Evolutionary conservation across 2,329 filamentous ascomycete genomes (phyloP), one percentile per base, ranked within the genome.

Genomic region (Bipolaris cookei): DNA sequence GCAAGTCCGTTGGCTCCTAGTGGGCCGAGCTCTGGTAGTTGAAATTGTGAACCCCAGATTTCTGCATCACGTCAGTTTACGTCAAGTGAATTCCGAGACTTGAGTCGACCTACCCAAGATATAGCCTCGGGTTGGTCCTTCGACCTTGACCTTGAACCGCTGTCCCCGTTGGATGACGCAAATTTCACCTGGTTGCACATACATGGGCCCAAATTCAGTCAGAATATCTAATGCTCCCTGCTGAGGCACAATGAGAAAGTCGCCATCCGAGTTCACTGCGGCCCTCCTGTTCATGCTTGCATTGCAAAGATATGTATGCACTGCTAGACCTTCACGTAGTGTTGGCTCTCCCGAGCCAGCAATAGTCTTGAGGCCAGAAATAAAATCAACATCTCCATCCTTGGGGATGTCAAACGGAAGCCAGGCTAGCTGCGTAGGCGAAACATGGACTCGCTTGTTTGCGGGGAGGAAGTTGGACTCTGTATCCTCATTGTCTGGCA

Each of bases 101-200:
- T 1, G 14, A 47, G 2, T 4, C 8, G 11, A 37, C 61, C 23
- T 49, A 72, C 69, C 90, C 21, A 91, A 82, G 50, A 90, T 90
- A 68, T 92, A 93, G 8, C 90, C 90, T 45, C 89, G 79, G 0
- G 85, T 86, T 3, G 85, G 85, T 1, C 85, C 85, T 2, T 82
- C 79, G 0, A 92, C 81, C n/a, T 79, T 81, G 8, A 94, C 89
- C 44, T 88, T 87, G 78, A 91, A 92, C 21, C 89, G 84, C 65
- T 92, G 81, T 25, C 90, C 90, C 38, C 90, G 82, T 1, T 90
- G 90, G 49, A 94, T 88, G 1, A 94, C 87, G 62, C 83, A 86
- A 43, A 94, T 91, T 75, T 94, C 90, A 74, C 89, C 88, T 1
- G 90, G 90, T 51, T 90, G 84, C n/a, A 93, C 86, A 41, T 91